Percentiles rank a stretch among this genome's conserved stretches.
Evolutionary conservation across 192 early-diverging fungal genomes (phyloP).

Genomic region (Pilobolus umbonatus): DNA sequence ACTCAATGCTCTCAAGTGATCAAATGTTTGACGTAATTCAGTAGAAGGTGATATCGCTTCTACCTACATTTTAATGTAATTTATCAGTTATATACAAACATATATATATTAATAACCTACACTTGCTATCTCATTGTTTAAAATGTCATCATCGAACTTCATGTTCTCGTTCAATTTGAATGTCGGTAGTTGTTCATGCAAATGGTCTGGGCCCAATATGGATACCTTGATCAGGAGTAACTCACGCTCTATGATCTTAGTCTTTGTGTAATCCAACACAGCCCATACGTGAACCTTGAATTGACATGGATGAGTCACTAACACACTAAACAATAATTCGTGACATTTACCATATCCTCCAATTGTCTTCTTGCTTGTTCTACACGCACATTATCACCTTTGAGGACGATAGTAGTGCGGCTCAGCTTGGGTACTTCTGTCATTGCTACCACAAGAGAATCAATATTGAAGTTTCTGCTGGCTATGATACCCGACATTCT

Average conservation of each 20-base stretch:
- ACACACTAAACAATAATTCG: neutral
- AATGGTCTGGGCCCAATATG: constrained; percentile 63
- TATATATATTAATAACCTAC: neutral
- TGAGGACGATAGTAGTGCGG: constrained; percentile 95
- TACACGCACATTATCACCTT: constrained; percentile 74
- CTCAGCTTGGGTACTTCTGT: constrained; percentile 91
- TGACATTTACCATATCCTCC: constrained; percentile 79
- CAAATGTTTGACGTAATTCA: constrained; percentile 46
- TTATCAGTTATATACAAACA: neutral
- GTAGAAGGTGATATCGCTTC: constrained; percentile 30
- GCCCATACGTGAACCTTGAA: constrained; percentile 86
- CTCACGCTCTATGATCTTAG: constrained; percentile 87
- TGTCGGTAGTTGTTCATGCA: constrained; percentile 49
- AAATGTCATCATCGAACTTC: constrained; percentile 21
- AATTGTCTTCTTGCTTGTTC: constrained; percentile 93
- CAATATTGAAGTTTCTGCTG: constrained; percentile 95
- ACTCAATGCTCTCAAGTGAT: constrained; percentile 72
- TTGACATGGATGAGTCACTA: neutral
- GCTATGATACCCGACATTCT: constrained; percentile 86
- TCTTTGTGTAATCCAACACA: constrained; percentile 92
- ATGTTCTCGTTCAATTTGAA: constrained; percentile 27
- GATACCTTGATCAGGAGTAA: constrained; percentile 91
- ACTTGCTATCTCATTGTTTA: neutral
- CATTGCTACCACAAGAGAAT: constrained; percentile 92
- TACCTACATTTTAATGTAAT: neutral